Percentiles rank a stretch among this genome's conserved stretches.
Conservation (phyloP, 371 early-diverging fungal genomes). For the Mucor indicus region DNA sequence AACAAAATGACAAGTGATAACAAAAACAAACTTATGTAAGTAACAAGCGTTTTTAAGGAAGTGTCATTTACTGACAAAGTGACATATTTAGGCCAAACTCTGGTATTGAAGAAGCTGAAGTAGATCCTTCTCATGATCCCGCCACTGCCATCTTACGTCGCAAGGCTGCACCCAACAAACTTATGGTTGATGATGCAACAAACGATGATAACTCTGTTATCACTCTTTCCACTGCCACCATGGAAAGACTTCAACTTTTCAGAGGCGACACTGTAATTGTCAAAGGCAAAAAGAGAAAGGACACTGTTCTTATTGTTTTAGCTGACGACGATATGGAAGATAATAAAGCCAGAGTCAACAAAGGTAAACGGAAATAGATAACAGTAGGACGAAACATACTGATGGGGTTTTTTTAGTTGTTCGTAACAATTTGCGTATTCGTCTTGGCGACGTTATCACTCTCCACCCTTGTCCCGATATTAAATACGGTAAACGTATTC, state of each 20-base stretch:
- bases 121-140: conserved; percentile 72
- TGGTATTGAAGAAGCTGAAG: conserved; percentile 35
- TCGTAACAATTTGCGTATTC: conserved; percentile 95
- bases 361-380: conserved; percentile 50
- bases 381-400: not conserved
- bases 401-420: conserved; percentile 58
- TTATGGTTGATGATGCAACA: conserved; percentile 95
- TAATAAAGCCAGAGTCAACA: conserved; percentile 92
- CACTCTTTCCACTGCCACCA: conserved; percentile 86
- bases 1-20: conserved; percentile 23
- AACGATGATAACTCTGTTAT: conserved; percentile 97
- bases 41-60: too few species aligned
- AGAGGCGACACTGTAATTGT: conserved; percentile 94
- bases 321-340: conserved; percentile 92
- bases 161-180: conserved; percentile 95
- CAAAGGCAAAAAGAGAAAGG: conserved; percentile 98
- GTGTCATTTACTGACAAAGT: not conserved
- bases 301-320: conserved; percentile 94
- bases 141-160: conserved; percentile 94
- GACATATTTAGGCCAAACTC: conserved; percentile 50
- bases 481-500: conserved; percentile 93
- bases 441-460: conserved; percentile 97
- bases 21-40: conserved; percentile 27
- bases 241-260: conserved; percentile 92
- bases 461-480: conserved; percentile 96